A percentile compares a stretch with the other conserved stretches of the same genome.
Evolutionary conservation across 2,329 filamentous ascomycete genomes (phyloP).

Genomic region (Biscogniauxia marginata): DNA sequence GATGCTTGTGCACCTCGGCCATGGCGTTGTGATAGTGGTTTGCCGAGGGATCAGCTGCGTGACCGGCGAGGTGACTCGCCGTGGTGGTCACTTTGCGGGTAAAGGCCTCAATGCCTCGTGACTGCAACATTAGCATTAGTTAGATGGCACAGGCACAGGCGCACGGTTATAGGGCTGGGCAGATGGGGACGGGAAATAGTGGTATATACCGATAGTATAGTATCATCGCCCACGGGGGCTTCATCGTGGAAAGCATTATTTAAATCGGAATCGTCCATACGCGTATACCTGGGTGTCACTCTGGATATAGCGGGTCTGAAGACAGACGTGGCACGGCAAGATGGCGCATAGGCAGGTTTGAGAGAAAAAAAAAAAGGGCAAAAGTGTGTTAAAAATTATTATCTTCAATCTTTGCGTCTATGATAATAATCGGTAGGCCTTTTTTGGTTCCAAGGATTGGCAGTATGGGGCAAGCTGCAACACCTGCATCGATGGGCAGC

Average conservation of each 20-base stretch:
- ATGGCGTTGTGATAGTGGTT: conserved; percentile 83
- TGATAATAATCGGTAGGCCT: background rate
- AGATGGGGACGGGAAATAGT: conserved; percentile 3
- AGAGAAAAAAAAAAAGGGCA: background rate
- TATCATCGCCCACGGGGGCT: conserved; percentile 33
- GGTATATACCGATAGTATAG: conserved; percentile 32
- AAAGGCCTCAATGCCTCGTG: conserved; percentile 87
- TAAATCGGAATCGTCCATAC: conserved; percentile 35
- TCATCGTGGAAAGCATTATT: conserved; percentile 35
- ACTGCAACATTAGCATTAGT: conserved; percentile 46
- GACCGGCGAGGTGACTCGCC: conserved; percentile 82
- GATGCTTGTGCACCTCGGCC: conserved; percentile 83
- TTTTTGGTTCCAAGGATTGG: background rate
- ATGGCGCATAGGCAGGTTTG: background rate
- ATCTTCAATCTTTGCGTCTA: background rate
- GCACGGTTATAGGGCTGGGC: background rate
- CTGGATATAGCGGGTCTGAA: conserved; percentile 3
- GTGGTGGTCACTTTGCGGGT: conserved; percentile 93
- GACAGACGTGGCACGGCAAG: background rate
- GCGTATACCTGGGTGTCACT: conserved; percentile 21
- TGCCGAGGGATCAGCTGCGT: conserved; percentile 54
- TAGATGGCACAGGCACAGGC: conserved; percentile 7
- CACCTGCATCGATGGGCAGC: background rate
- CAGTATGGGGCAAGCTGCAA: background rate
- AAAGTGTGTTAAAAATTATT: background rate